Base-by-base conservation (phyloP, 768 basidiomycete genomes). In the Leucosporidium yakuticum region DNA sequence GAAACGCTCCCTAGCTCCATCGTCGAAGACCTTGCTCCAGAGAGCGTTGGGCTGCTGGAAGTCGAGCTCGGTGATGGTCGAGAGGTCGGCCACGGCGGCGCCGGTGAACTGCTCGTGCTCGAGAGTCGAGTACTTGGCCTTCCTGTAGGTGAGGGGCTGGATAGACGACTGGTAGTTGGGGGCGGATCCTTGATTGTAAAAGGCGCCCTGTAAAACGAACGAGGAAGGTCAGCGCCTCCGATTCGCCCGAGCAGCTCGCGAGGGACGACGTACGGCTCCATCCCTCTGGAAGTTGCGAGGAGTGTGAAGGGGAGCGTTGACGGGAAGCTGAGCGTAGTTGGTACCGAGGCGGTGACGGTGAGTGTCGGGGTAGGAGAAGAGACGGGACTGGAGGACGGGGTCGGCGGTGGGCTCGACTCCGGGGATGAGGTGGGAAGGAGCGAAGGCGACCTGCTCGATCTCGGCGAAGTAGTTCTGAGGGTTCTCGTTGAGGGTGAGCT, bases 261-360 rank as follows among this genome's bases (percentile, higher is more conserved):
- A 81, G 83, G 12, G 79, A 64, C 12, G 12, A 54, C 53, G 17
- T 14, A 54, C 53, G 39, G 39, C 27, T 27, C 93, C 94, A 74
- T 89, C 92, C 54, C 93, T 88, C 80, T 95, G 91, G 88, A 94
- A 95, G 85, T 95, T 93, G 69, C 85, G 83, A 63, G 90, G 81
- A 7, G 87, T 88, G 61, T 80, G 81, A 59, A 88, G 77, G 1
- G 91, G 88, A 8, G 85, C 83, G 78, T 97, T 97, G 77, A 93
- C 87, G 1, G 93, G 92, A 15, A 97, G 81, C 76, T 95, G 80
- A 75, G 87, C 83, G 77, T 81, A 81, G 78, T 82, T 82, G 51
- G 73, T 71, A 3, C 80, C 80, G 68, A 82, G 77, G 36, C 81
- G 73, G 73, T 80, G 77, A 19, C 76, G 75, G 61, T 69, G 68